Conservation (phyloP, 176 grass and related monocot species). For the Dactylis glomerata region DNA sequence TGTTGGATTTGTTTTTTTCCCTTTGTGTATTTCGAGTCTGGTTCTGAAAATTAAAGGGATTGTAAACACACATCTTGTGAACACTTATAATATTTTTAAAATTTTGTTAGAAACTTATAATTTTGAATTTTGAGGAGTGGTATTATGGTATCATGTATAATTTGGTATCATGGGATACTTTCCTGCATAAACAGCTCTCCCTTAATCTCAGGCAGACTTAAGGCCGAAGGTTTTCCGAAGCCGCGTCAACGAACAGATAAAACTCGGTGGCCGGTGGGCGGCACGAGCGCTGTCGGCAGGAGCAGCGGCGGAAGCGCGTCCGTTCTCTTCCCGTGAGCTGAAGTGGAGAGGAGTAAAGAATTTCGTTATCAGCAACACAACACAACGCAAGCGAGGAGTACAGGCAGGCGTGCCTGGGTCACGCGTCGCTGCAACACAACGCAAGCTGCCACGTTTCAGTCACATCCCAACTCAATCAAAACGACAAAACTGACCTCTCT, state of each 20-base stretch:
- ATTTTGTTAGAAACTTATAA: too few relatives aligned
- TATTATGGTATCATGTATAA: too few relatives aligned
- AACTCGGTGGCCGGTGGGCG: background rate
- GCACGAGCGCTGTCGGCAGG: slow-evolving; percentile 28
- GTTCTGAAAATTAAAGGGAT: too few relatives aligned
- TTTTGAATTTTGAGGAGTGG: too few relatives aligned
- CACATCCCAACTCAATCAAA: background rate
- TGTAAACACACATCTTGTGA: too few relatives aligned
- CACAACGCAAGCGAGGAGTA: background rate
- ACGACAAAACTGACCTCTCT: too few relatives aligned
- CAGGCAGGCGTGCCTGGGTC: background rate
- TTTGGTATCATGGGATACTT: too few relatives aligned
- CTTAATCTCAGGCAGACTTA: background rate
- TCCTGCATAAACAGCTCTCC: too few relatives aligned
- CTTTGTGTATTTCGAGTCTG: too few relatives aligned
- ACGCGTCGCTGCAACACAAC: background rate
- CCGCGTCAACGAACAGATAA: background rate
- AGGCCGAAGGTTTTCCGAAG: background rate
- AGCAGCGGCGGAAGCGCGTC: slow-evolving; percentile 15
- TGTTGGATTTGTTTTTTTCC: too few relatives aligned
- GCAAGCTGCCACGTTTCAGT: background rate
- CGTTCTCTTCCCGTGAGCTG: background rate
- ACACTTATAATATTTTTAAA: too few relatives aligned
- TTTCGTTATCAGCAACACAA: background rate
- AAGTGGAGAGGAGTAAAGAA: background rate